These are phyloP conservation scores for Kluyveromyces siamensis DNA, from an alignment of 805 yeast species.

Conservation along the genomic window DNA sequence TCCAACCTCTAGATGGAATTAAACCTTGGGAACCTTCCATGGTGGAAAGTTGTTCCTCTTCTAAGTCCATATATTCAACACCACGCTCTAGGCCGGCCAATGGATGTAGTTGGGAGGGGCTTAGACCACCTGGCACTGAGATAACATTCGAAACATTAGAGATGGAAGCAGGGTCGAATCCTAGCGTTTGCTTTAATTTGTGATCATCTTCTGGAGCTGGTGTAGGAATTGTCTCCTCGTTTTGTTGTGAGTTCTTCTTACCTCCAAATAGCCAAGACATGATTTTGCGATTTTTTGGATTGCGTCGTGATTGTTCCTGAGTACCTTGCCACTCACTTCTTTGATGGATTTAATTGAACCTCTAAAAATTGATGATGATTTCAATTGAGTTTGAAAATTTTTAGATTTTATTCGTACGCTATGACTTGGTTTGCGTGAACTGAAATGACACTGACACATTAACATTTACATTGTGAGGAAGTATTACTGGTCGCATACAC, in stretches of 20 bases:
- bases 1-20: slow-evolving; percentile 95
- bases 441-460: not conserved
- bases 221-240: slow-evolving; percentile 8
- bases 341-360: not conserved
- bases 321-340: slow-evolving; percentile 3
- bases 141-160: slow-evolving; percentile 55
- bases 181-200: slow-evolving; percentile 25
- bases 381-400: not conserved
- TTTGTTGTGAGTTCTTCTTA: slow-evolving; percentile 7
- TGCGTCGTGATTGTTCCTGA: not conserved
- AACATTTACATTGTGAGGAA: not conserved
- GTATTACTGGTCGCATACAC: too few species aligned
- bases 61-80: slow-evolving; percentile 82
- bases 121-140: slow-evolving; percentile 52
- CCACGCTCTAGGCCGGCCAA: slow-evolving; percentile 87
- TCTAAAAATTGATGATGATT: not conserved
- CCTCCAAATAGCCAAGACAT: slow-evolving; percentile 24
- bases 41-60: slow-evolving; percentile 67
- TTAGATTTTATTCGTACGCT: not conserved
- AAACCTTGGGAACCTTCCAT: slow-evolving; percentile 84
- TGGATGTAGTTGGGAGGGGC: slow-evolving; percentile 74
- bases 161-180: slow-evolving; percentile 59
- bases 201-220: slow-evolving; percentile 9
- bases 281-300: not conserved
- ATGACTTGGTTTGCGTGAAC: not conserved